A percentile compares a stretch with the other conserved stretches of the same genome.
Conservation (phyloP, 306 rosid genomes). For the Inga oerstediana region DNA sequence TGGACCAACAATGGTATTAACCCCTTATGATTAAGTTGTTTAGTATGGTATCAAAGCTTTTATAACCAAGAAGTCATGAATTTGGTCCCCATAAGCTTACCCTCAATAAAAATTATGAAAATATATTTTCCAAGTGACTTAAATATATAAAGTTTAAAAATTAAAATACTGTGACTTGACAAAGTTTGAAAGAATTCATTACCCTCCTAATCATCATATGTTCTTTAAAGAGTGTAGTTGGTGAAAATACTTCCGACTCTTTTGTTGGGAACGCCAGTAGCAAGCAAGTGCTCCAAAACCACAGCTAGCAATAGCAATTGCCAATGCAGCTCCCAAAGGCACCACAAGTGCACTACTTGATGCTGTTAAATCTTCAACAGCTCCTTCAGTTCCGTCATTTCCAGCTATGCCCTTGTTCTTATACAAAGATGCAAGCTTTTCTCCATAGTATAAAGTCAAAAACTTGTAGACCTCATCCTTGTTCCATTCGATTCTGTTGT, state of each 20-base stretch:
- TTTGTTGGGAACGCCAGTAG: slow-evolving; percentile 98
- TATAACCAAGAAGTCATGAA: background rate
- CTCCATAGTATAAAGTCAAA: slow-evolving; percentile 65
- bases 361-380: slow-evolving; percentile 58
- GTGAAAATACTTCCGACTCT: slow-evolving; percentile 99
- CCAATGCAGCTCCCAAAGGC: slow-evolving; percentile 96
- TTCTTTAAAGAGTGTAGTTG: slow-evolving; percentile 95
- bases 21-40: background rate
- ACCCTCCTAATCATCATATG: slow-evolving; percentile 95
- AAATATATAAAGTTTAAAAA: background rate
- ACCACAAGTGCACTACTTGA: slow-evolving; percentile 75
- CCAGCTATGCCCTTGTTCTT: slow-evolving; percentile 44
- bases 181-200: slow-evolving; percentile 52
- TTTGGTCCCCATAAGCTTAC: background rate
- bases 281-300: slow-evolving; percentile 99
- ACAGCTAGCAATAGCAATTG: slow-evolving; percentile 96
- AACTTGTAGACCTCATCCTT: slow-evolving; percentile 66
- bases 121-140: background rate
- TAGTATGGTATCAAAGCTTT: background rate
- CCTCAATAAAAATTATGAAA: background rate
- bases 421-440: slow-evolving; percentile 60
- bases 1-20: no score
- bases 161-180: background rate
- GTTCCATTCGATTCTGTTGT: slow-evolving; percentile 66
- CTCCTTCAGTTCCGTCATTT: slow-evolving; percentile 35